Conservation (phyloP, 2,329 filamentous ascomycete species). For the Ceratocystis diversiconidia region DNA sequence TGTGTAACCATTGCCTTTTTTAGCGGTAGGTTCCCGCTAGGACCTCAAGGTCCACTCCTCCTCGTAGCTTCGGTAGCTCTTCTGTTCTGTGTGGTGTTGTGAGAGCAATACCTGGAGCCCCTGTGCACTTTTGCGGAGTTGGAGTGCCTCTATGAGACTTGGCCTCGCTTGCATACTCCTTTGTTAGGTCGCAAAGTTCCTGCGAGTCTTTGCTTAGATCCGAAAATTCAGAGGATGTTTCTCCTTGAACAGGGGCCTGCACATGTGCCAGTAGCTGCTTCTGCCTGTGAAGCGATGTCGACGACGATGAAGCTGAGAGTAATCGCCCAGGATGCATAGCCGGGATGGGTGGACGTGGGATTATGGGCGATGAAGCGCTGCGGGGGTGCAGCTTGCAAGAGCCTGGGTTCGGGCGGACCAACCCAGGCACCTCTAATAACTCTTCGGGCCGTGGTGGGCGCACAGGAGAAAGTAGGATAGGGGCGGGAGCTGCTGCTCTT, state of each 20-base stretch:
- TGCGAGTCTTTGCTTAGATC: neutral
- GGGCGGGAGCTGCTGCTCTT: neutral
- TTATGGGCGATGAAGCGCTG: conserved; percentile 11
- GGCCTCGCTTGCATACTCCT: neutral
- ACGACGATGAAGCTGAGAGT: conserved; percentile 8
- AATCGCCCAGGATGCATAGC: conserved; percentile 16
- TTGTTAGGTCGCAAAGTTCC: neutral
- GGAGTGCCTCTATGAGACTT: neutral
- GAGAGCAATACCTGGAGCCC: neutral
- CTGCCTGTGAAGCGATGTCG: neutral
- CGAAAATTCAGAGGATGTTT: neutral
- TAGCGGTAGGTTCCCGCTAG: conserved; percentile 14
- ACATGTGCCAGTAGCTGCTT: neutral
- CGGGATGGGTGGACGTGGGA: conserved; percentile 13
- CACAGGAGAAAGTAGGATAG: neutral
- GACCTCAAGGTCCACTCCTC: conserved; percentile 10
- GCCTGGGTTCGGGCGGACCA: conserved; percentile 1
- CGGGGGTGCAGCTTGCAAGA: conserved; percentile 13
- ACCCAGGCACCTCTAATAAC: conserved; percentile 11
- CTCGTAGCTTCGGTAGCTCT: neutral
- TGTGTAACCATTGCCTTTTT: neutral
- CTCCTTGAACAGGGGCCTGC: neutral
- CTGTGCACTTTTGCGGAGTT: neutral
- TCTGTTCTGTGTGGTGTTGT: neutral
- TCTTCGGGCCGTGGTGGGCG: conserved; percentile 10